phyloP scores from a whole-genome alignment of 2,329 filamentous ascomycete species.

The Arthrocladium fulminans region DNA sequence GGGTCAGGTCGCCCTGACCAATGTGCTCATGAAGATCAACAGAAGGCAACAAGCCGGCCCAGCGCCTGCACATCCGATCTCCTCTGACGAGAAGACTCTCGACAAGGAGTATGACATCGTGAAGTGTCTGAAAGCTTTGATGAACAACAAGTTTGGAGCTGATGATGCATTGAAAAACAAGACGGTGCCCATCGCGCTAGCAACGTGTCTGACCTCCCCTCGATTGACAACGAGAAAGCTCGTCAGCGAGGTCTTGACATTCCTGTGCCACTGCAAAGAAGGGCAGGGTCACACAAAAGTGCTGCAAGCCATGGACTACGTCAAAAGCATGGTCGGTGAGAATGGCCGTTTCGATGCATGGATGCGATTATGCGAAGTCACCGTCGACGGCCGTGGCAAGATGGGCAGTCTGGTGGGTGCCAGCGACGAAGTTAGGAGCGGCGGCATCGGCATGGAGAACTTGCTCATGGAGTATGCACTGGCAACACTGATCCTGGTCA shows the following conservation, averaged over 20 bases:
- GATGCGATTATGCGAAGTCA: slow-evolving; percentile 98
- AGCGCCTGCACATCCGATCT: slow-evolving; percentile 50
- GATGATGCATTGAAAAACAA: slow-evolving; percentile 89
- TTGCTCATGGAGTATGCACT: slow-evolving; percentile 98
- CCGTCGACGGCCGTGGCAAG: slow-evolving; percentile 91
- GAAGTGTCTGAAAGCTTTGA: slow-evolving; percentile 91
- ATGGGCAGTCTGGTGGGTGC: slow-evolving; percentile 97
- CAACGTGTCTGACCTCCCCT: slow-evolving; percentile 77
- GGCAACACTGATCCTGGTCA: slow-evolving; percentile 86
- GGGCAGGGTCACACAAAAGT: slow-evolving; percentile 88
- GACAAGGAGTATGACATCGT: slow-evolving; percentile 95
- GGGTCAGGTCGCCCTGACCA: slow-evolving; percentile 90
- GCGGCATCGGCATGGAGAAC: slow-evolving; percentile 97
- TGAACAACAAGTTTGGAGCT: slow-evolving; percentile 99
- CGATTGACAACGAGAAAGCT: slow-evolving; percentile 86
- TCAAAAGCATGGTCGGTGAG: slow-evolving; percentile 79
- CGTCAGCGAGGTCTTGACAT: slow-evolving; percentile 92
- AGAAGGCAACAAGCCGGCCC: slow-evolving; percentile 70
- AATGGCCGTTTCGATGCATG: slow-evolving; percentile 95
- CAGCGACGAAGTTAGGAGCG: slow-evolving; percentile 89
- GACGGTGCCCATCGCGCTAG: slow-evolving; percentile 79
- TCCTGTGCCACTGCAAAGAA: slow-evolving; percentile 87
- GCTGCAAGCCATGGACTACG: slow-evolving; percentile 81
- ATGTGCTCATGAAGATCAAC: slow-evolving; percentile 87
- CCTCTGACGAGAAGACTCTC: slow-evolving; percentile 63